Evolutionary conservation across 306 rosid species (phyloP).

Genomic region (Malus fusca): DNA sequence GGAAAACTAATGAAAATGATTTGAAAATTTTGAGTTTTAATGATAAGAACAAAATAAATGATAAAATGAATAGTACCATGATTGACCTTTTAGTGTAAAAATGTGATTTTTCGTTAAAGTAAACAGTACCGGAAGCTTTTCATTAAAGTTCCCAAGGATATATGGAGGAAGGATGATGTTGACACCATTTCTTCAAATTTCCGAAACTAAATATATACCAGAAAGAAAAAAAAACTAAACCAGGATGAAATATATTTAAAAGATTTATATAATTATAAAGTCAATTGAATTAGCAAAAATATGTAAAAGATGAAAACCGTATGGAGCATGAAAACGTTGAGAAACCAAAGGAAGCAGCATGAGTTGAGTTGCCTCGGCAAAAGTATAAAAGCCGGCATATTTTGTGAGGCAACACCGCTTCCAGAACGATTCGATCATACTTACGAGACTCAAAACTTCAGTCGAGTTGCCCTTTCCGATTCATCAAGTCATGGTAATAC

Average conservation of each 20-base stretch:
- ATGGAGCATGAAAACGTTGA: neutral
- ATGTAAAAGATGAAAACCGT: neutral
- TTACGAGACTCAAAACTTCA: constrained; percentile 7
- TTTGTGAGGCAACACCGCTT: constrained; percentile 10
- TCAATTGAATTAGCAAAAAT: constrained; percentile 3
- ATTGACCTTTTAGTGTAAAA: too few relatives aligned
- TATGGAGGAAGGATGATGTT: neutral
- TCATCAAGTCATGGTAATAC: constrained; percentile 92
- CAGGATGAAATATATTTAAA: neutral
- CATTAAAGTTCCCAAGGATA: neutral
- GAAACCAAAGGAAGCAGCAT: constrained; percentile 1
- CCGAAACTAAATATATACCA: neutral
- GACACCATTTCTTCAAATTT: constrained; percentile 3
- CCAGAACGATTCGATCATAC: neutral
- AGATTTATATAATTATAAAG: constrained; percentile 7
- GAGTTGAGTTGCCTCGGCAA: neutral
- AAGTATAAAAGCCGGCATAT: neutral
- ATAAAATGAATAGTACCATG: too few relatives aligned
- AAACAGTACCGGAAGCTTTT: fast-evolving
- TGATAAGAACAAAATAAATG: too few relatives aligned
- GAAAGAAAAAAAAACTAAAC: neutral
- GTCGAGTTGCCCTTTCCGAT: constrained; percentile 40
- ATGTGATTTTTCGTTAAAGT: too few relatives aligned
- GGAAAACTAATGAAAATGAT: too few relatives aligned
- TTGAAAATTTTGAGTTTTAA: too few relatives aligned